Evolutionary conservation across 1,284 basidiomycete genomes (phyloP).

Genomic region (Bondarzewia mesenterica): DNA sequence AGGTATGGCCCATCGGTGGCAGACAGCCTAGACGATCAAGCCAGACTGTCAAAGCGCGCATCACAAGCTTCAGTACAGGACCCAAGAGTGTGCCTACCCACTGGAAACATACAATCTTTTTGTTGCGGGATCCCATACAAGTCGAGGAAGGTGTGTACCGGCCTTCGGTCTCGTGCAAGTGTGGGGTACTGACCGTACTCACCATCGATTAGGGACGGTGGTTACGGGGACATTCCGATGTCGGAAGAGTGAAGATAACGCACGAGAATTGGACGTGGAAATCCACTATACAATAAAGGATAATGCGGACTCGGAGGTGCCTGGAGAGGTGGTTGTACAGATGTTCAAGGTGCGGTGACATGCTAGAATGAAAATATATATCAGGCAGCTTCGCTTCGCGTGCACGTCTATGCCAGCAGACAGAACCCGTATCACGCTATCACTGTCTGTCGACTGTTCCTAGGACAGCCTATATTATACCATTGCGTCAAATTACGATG

Average conservation of each 20-base stretch:
- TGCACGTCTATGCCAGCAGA: not conserved
- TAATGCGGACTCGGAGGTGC: constrained; percentile 18
- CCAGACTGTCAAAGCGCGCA: constrained; percentile 26
- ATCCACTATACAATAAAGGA: constrained; percentile 71
- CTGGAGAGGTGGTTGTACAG: constrained; percentile 50
- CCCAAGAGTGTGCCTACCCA: constrained; percentile 87
- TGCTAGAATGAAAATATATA: not conserved
- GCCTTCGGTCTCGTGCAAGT: not conserved
- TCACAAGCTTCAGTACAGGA: constrained; percentile 81
- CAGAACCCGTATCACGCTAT: too few relatives aligned
- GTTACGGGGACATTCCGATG: constrained; percentile 80
- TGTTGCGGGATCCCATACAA: constrained; percentile 73
- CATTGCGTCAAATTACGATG: too few relatives aligned
- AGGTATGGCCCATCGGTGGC: constrained; percentile 68
- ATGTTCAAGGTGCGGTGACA: constrained; percentile 45
- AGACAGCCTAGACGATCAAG: constrained; percentile 42
- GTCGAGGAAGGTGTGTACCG: constrained; percentile 58
- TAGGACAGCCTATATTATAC: too few relatives aligned
- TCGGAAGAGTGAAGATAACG: constrained; percentile 75
- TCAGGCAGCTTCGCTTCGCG: not conserved
- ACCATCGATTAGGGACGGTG: constrained; percentile 61
- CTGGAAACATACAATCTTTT: constrained; percentile 95
- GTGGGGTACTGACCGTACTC: not conserved
- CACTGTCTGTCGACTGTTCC: too few relatives aligned
- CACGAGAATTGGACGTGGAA: constrained; percentile 86